A percentile compares a stretch with the other conserved stretches of the same genome.
These are phyloP conservation scores for Gracilaria caudata DNA, from an alignment of 23 red algal genomes.

Conservation along the genomic window DNA sequence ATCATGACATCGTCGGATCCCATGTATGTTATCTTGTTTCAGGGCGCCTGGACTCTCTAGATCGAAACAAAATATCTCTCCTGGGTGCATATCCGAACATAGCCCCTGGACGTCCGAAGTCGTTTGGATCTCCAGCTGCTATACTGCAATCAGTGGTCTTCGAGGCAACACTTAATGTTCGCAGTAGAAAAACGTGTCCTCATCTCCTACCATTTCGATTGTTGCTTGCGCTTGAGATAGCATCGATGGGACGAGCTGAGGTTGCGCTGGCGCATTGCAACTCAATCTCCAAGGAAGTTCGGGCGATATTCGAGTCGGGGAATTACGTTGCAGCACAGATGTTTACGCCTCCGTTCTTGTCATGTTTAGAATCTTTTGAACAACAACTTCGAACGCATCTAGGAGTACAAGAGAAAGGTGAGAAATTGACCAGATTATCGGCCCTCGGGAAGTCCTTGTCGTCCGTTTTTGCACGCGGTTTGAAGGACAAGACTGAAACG, in stretches of 20 bases:
- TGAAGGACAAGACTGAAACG: not conserved
- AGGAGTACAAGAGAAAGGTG: constrained; percentile 16
- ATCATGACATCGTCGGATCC: constrained; percentile 26
- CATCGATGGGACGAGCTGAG: constrained; percentile 47
- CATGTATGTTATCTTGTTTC: constrained; percentile 70
- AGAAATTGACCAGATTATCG: constrained; percentile 17
- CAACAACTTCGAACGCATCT: constrained; percentile 32
- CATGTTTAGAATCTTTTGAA: constrained; percentile 55
- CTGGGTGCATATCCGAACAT: constrained; percentile 32
- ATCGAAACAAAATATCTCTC: constrained; percentile 10
- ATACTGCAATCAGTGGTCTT: constrained; percentile 56
- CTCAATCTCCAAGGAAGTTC: constrained; percentile 32
- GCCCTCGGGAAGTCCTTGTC: constrained; percentile 29
- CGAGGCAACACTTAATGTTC: constrained; percentile 42
- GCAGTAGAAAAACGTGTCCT: constrained; percentile 29
- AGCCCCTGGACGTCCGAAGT: constrained; percentile 38
- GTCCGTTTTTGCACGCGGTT: constrained; percentile 19
- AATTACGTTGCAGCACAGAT: constrained; percentile 3
- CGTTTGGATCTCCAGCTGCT: constrained; percentile 45
- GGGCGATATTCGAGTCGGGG: constrained; percentile 52
- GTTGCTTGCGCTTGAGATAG: constrained; percentile 38
- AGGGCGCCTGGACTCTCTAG: constrained; percentile 28
- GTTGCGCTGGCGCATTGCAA: constrained; percentile 52
- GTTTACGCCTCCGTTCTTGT: constrained; percentile 57
- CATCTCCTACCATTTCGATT: constrained; percentile 61